Percentiles rank a stretch among this genome's conserved stretches.
These are phyloP conservation scores for Aspergillus incahuasiensis DNA, from an alignment of 495 filamentous ascomycete species.

Conservation along the genomic window DNA sequence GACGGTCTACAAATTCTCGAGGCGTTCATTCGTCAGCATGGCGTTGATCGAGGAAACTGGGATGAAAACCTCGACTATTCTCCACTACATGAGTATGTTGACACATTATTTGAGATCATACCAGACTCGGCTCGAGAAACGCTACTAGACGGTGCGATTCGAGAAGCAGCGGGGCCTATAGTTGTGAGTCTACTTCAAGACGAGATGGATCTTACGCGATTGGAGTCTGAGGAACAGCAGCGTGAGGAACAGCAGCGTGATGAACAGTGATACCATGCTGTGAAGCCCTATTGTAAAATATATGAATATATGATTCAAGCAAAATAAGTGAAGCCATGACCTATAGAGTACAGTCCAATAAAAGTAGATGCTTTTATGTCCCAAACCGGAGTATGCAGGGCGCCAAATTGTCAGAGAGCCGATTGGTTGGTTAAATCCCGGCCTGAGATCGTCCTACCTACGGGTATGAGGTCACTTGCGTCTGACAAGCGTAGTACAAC, in stretches of 20 bases:
- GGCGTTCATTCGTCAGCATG: conserved; percentile 37
- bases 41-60: conserved; percentile 46
- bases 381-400: not conserved
- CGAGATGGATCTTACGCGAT: conserved; percentile 32
- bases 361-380: no score
- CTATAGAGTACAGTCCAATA: not conserved
- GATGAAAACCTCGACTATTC: conserved; percentile 33
- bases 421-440: conserved; percentile 1
- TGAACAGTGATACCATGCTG: conserved; percentile 16
- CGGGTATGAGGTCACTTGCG: not conserved
- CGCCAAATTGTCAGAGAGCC: not conserved
- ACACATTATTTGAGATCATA: conserved; percentile 28
- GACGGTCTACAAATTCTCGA: conserved; percentile 34
- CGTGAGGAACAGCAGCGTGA: conserved; percentile 1
- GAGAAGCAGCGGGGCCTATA: conserved; percentile 35
- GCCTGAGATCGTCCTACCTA: not conserved
- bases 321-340: not conserved
- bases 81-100: conserved; percentile 37
- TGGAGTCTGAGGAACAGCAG: conserved; percentile 16
- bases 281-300: not conserved
- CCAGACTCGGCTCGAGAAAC: conserved; percentile 24
- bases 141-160: conserved; percentile 32
- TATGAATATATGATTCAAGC: not conserved
- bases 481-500: not conserved
- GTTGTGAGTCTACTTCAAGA: conserved; percentile 40